Evolutionary conservation across 345 rosid genomes (phyloP).

Genomic region (Noccaea caerulescens): DNA sequence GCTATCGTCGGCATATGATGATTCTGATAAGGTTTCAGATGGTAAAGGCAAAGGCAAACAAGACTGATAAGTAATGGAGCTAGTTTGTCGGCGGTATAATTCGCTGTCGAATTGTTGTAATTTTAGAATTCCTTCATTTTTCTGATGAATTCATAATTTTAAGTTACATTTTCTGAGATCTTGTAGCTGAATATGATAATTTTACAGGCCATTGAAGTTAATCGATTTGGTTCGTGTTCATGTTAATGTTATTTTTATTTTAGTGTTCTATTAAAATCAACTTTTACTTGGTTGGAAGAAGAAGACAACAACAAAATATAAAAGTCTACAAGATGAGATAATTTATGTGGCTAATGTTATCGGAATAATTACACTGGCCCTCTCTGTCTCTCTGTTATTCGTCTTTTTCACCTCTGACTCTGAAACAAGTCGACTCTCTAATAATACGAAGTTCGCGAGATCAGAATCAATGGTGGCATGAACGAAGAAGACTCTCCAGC

Average conservation of each 20-base stretch:
- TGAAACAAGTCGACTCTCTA: constrained; percentile 29
- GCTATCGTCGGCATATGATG: constrained; percentile 70
- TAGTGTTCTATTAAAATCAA: neutral
- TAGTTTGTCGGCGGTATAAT: constrained; percentile 8
- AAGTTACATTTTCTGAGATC: neutral
- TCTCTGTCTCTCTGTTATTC: neutral
- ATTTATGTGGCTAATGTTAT: constrained; percentile 42
- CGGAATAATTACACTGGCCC: constrained; percentile 17
- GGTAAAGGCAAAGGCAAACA: constrained; percentile 80
- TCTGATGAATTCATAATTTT: constrained; percentile 24
- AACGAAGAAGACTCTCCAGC: neutral
- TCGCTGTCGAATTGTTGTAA: constrained; percentile 34
- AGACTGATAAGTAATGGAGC: constrained; percentile 39
- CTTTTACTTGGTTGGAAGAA: neutral
- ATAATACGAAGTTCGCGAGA: constrained; percentile 13
- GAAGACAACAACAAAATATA: neutral
- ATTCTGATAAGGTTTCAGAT: constrained; percentile 54
- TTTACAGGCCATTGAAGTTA: constrained; percentile 5
- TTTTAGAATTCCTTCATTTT: constrained; percentile 37
- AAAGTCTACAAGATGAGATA: constrained; percentile 23
- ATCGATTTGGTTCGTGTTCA: neutral
- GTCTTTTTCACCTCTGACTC: constrained; percentile 3
- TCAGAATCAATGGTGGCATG: constrained; percentile 43
- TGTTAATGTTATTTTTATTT: neutral
- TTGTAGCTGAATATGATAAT: constrained; percentile 14